Evolutionary conservation across 83 land plant species (phyloP).

Genomic region (Diphasiastrum complanatum): DNA sequence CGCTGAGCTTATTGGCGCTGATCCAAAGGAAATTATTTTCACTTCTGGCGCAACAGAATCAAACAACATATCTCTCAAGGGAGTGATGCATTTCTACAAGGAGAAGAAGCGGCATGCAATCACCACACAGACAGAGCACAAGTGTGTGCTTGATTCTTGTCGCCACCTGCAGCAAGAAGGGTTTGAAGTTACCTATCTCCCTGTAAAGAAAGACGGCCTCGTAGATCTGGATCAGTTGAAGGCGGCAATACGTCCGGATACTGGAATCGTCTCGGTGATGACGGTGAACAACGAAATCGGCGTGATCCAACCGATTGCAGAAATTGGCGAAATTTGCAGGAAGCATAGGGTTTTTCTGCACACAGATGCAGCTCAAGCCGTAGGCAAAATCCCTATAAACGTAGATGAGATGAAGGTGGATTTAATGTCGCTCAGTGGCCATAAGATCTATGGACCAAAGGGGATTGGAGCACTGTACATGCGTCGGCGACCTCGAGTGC

Average conservation of each 20-base stretch:
- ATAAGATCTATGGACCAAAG: constrained; percentile 92
- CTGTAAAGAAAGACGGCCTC: constrained; percentile 75
- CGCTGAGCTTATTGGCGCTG: constrained; percentile 60
- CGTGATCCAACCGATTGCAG: constrained; percentile 81
- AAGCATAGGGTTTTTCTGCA: constrained; percentile 59
- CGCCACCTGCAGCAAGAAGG: constrained; percentile 94
- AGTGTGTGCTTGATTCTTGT: constrained; percentile 96
- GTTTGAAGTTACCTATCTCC: constrained; percentile 87
- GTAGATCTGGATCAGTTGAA: constrained; percentile 53
- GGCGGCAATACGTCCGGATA: constrained; percentile 71
- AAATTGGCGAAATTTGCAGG: constrained; percentile 71
- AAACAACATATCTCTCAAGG: constrained; percentile 90
- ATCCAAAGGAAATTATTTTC: constrained; percentile 82
- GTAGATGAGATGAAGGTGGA: constrained; percentile 78
- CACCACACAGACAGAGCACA: constrained; percentile 98
- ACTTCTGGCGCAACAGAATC: constrained; percentile 99
- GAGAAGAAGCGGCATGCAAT: constrained; percentile 80
- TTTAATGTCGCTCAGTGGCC: constrained; percentile 89
- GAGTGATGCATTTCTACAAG: constrained; percentile 76
- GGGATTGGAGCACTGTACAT: constrained; percentile 91
- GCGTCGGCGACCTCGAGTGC: constrained; percentile 77
- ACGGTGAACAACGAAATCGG: constrained; percentile 96
- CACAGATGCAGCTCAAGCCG: constrained; percentile 91
- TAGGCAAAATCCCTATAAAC: constrained; percentile 78
- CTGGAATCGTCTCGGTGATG: constrained; percentile 85